These are phyloP conservation scores for Sodiomyces alkalinus DNA, from an alignment of 2,329 filamentous ascomycete species.

Conservation along the genomic window DNA sequence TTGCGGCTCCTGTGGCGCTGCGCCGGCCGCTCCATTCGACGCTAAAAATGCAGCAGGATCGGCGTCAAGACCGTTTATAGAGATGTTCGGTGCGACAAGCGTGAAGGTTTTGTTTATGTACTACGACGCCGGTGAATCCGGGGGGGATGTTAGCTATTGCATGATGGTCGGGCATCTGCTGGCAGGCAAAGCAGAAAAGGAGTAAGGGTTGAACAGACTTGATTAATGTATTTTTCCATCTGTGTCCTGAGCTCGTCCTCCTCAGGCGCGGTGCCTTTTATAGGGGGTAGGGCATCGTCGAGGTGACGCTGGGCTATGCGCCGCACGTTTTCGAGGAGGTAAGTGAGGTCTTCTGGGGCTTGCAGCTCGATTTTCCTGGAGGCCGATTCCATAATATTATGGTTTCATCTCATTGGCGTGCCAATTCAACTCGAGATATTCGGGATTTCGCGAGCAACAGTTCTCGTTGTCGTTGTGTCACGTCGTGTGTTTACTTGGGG, in stretches of 20 bases:
- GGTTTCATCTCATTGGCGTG: not conserved
- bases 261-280: slow-evolving; percentile 22
- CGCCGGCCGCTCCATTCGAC: slow-evolving; percentile 4
- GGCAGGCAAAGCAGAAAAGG: not conserved
- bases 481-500: too few relatives aligned
- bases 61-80: slow-evolving; percentile 45
- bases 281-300: slow-evolving; percentile 50
- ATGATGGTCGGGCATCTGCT: not conserved
- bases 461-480: too few relatives aligned
- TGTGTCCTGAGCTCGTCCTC: slow-evolving; percentile 42
- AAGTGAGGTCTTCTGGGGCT: slow-evolving; percentile 55
- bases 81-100: slow-evolving; percentile 42
- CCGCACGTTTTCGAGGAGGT: slow-evolving; percentile 54
- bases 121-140: too few relatives aligned
- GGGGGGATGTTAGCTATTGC: not conserved
- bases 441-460: too few relatives aligned
- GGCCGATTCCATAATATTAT: not conserved
- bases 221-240: slow-evolving; percentile 44
- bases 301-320: slow-evolving; percentile 53
- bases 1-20: slow-evolving; percentile 14
- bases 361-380: slow-evolving; percentile 64
- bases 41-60: slow-evolving; percentile 23
- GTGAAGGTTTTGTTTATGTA: slow-evolving; percentile 47
- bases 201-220: slow-evolving; percentile 23
- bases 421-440: too few relatives aligned